Evolutionary conservation across 345 rosid species (phyloP), one percentile per base, ranked within the genome.

Genomic region (Acer yangbiense): DNA sequence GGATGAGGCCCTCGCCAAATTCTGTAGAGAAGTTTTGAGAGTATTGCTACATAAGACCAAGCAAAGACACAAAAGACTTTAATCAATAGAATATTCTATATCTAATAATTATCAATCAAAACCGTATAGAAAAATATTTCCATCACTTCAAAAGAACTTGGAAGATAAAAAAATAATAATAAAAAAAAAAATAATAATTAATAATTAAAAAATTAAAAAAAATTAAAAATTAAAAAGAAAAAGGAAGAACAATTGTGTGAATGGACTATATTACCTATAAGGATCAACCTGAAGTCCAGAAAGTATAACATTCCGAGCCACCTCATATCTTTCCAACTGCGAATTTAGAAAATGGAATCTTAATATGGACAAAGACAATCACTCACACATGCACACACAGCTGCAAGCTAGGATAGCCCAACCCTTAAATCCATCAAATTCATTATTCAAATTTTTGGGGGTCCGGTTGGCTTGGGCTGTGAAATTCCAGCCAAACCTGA

Each of bases 221-320:
- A 32, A 3, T 7, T 4, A 1, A 32, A 39, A 46, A 64, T 43
- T 25, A 6, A 55, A 61, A 48, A 62, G 23, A 3, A 46, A 68
- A 29, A 25, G 2, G 43, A 61, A 32, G 35, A 79, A 46, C 55
- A 39, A 67, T 18, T 68, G 61, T 64, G 55, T 29, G 44, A 70
- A 68, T 55, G 52, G 65, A 70, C 61, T 7, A 65, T 69, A 68
- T 68, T 87, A 94, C 99, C 98, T 91, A 75, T 82, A 87, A 66
- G 99, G 98, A 83, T 93, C 97, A 73, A 91, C 80, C 83, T 93
- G 98, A 83, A 96, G 97, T 69, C 98, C 99, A 64, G 94, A 90
- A 72, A 92, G 87, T 81, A 93, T 79, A 80, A 83, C 83, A 63
- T 93, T 94, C 72, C 89, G 87, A 43, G 99, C 97, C 75, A 78